These are phyloP conservation scores for Russula sp. DNA, from an alignment of 768 basidiomycete species.

Conservation along the genomic window DNA sequence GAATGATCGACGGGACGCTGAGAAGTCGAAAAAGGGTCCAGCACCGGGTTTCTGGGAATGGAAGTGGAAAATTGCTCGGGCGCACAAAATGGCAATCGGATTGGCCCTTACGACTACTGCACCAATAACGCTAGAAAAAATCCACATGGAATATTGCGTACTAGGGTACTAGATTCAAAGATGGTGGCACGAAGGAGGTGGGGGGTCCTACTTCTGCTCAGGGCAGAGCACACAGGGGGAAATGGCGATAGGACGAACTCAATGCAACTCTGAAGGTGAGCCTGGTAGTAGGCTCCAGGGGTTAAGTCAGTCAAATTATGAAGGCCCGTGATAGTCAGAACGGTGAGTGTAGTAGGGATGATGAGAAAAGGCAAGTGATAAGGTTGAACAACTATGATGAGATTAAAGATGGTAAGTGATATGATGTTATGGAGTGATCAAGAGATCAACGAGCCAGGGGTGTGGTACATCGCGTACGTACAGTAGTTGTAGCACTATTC, in stretches of 20 bases:
- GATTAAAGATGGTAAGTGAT: neutral
- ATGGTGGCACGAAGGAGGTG: too few relatives aligned
- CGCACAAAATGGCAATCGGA: neutral
- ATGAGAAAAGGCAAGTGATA: neutral
- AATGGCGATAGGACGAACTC: too few relatives aligned
- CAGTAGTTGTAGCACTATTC: neutral
- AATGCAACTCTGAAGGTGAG: neutral
- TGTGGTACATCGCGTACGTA: neutral
- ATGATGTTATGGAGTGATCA: neutral
- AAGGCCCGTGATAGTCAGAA: neutral
- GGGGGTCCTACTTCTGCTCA: too few relatives aligned
- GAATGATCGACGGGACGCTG: neutral
- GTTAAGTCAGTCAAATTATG: neutral
- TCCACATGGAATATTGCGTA: too few relatives aligned
- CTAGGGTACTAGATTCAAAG: too few relatives aligned
- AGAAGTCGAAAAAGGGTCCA: neutral
- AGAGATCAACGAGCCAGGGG: neutral
- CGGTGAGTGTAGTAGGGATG: too few relatives aligned
- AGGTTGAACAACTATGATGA: neutral
- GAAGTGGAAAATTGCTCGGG: too few relatives aligned
- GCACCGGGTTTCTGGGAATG: neutral
- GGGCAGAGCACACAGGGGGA: neutral
- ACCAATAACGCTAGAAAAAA: too few relatives aligned
- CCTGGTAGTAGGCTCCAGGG: neutral
- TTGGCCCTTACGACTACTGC: too few relatives aligned